Base-by-base conservation (phyloP, 2,329 filamentous ascomycete species). In the Talaromyces islandicus region DNA sequence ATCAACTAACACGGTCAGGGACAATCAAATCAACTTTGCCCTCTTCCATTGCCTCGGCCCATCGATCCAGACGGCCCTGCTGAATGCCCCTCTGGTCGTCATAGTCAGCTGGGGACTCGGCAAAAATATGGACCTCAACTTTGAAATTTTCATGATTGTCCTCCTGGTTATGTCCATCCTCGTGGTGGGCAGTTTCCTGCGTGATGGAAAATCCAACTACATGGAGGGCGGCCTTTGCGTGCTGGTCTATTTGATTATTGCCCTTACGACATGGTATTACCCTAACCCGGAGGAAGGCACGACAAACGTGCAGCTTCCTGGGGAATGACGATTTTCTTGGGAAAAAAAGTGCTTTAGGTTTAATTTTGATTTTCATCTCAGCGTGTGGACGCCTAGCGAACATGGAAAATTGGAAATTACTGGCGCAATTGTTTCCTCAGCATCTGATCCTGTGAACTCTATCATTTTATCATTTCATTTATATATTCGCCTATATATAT, bases 141-240 rank as follows among this genome's bases (percentile, higher is more conserved):
- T 96, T 71, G 89, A 94, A 67, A 81, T 92, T 14, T 96, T 96
- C 78, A 91, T 95, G 77, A 83, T 95, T 21, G 84, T 89, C 60
- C 82, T 95, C 64, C 79, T 97, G 9, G 85, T 97, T 60, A 81
- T 97, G 25, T 85, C 90, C 29, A 93, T 96, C 67, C 80, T 97
- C 48, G 91, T 92, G 0, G 90, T 96, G 41, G 91, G 92, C 1
- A 90, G 91, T 63, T 96, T 96, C 75, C 77, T 97, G 58, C 82
- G 91, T 55, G 92, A 97, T 70, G 87, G 90, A 65, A 93, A 94
- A 80, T 91, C 87, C 63, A 95, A 96, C 70, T 97, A 95, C 69
- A 83, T 97, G 4, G 92, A 97, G 73, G 92, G 92, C 2, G 83
- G 86, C 25, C 81, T 97, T 19, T 90, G 91, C 65, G 85, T 96